Evolutionary conservation across 202 grass and related monocot species (phyloP).

Genomic region (Miscanthus sacchariflorus): DNA sequence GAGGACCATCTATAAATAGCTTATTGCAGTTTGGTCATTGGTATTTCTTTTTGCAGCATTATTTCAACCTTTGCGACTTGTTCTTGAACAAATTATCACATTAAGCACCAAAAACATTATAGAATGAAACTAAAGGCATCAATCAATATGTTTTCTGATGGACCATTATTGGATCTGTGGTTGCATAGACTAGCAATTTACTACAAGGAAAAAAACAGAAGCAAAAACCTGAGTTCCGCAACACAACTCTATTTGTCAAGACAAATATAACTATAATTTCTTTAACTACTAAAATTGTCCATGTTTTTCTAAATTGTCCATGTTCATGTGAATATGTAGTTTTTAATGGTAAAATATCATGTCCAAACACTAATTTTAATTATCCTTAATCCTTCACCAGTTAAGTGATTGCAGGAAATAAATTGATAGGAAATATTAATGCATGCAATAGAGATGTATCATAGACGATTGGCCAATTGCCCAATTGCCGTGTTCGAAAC

Average conservation of each 20-base stretch:
- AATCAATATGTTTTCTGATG: not conserved
- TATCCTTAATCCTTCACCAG: conserved; percentile 12
- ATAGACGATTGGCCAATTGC: not conserved
- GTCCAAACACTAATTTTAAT: not conserved
- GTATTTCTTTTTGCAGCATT: not conserved
- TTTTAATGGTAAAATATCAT: not conserved
- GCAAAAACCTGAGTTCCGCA: not conserved
- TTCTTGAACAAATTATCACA: conserved; percentile 23
- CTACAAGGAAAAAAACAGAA: not conserved
- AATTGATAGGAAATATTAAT: not conserved
- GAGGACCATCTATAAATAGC: not conserved
- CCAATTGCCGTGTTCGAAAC: not conserved
- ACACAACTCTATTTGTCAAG: conserved; percentile 1
- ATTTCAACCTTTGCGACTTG: not conserved
- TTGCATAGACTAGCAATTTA: not conserved
- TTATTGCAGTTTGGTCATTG: not conserved
- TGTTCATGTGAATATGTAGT: conserved; percentile 11
- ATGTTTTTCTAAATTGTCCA: conserved; percentile 4
- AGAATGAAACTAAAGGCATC: not conserved
- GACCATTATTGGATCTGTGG: conserved; percentile 6
- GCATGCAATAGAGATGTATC: not conserved
- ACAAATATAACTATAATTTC: not conserved
- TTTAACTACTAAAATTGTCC: not conserved
- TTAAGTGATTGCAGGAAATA: not conserved
- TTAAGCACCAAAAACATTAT: not conserved